Evolutionary conservation across 495 filamentous ascomycete species (phyloP), one percentile per base, ranked within the genome.

Genomic region (Talaromyces borbonicus): DNA sequence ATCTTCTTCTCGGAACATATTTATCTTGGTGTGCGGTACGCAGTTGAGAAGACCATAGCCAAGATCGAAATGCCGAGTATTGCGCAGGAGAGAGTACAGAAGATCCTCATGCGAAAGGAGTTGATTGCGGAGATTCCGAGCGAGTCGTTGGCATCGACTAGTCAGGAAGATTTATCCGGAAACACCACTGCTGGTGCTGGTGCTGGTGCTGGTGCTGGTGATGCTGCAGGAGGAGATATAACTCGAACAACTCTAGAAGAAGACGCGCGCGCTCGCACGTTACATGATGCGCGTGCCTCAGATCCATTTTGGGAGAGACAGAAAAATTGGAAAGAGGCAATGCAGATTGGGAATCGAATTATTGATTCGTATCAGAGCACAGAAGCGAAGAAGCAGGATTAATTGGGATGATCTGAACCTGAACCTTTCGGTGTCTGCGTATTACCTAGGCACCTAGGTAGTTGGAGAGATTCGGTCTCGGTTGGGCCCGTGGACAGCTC

Each of bases 1-100:
- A 83, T 98, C 20, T 75, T 96, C 53, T 79, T 93, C 53, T 80
- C 84, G 0, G 92, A 98, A 58, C 92, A 97, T 50, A 50, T 88
- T 1, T 97, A 90, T 53, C 71, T 98, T 16, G 66, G 77, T 2
- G 73, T 83, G 0, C 78, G 87, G 47, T 77, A 83, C 48, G 75
- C 66, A 0, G 84, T 95, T 1, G 74, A 80, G 23, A 65, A 74
- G 16, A 80, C 79, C 6, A 75, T 97, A 51, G 60, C 61, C n/a
- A 87, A 88, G 56, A 69, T 97, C 16, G 90, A 96, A 53, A 84
- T 78, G 4, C 85, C 88, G 0, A 89, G 90, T 14, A 63, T 90
- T 31, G 80, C 85, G 53, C 87, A 88, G 60, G 88, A 92, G 62
- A 75, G 83, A 4, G 69, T 77, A 0, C 84, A 92, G 56, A 68